Evolutionary conservation across 75 land plant genomes (phyloP).

Genomic region (Cunninghamia lanceolata): DNA sequence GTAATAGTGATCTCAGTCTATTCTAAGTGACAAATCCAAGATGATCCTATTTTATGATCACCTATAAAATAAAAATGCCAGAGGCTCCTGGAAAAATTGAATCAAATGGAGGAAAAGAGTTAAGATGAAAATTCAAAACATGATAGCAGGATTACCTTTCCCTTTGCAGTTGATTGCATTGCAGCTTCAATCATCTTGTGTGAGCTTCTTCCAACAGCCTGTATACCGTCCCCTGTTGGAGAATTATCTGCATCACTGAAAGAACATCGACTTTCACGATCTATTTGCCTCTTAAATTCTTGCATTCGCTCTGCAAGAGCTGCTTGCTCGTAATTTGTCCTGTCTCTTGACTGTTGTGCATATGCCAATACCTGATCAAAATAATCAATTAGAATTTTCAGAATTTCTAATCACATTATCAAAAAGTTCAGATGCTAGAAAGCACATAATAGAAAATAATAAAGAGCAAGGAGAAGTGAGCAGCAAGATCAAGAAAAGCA

Average conservation of each 20-base stretch:
- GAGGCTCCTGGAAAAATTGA: not conserved
- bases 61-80: not conserved
- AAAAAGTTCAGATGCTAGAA: not conserved
- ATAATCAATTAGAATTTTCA: not conserved
- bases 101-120: not conserved
- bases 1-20: not conserved
- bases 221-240: slow-evolving; percentile 96
- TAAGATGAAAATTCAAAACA: not conserved
- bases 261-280: slow-evolving; percentile 76
- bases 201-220: slow-evolving; percentile 95
- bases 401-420: not conserved
- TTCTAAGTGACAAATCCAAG: not conserved
- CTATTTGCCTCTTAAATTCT: slow-evolving; percentile 91
- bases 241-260: slow-evolving; percentile 63
- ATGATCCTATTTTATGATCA: not conserved
- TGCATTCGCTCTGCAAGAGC: slow-evolving; percentile 98
- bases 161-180: slow-evolving; percentile 89
- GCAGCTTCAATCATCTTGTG: slow-evolving; percentile 99
- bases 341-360: slow-evolving; percentile 97
- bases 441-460: not conserved
- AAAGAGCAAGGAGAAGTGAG: not conserved
- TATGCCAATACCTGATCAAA: slow-evolving; percentile 88
- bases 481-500: not conserved
- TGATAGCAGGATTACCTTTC: slow-evolving; percentile 58
- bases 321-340: slow-evolving; percentile 98